phyloP scores from a whole-genome alignment of 164 flowering plant genomes.

The Platanus orientalis region DNA sequence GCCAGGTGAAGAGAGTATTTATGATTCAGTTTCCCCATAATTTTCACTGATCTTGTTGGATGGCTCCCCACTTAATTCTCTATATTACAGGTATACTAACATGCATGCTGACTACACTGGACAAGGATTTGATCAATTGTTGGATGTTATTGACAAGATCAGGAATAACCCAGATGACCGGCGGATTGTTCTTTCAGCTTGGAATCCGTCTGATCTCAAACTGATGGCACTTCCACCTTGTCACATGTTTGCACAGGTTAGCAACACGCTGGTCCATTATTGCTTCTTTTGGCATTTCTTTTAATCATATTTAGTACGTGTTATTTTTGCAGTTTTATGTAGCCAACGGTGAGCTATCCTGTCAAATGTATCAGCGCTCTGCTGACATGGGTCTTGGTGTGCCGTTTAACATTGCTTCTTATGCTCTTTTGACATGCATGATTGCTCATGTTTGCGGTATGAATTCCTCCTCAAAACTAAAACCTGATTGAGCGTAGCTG shows the following conservation, averaged over 20 bases:
- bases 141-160: slow-evolving; percentile 82
- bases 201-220: slow-evolving; percentile 95
- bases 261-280: background rate
- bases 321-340: slow-evolving; percentile 71
- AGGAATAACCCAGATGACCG: slow-evolving; percentile 77
- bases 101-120: slow-evolving; percentile 97
- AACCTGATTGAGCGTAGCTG: too few relatives aligned
- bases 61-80: slow-evolving; percentile 3
- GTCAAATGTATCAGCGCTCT: slow-evolving; percentile 97
- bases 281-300: too few relatives aligned
- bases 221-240: slow-evolving; percentile 97
- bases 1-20: slow-evolving; percentile 77
- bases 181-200: slow-evolving; percentile 87
- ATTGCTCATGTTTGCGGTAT: slow-evolving; percentile 97
- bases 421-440: slow-evolving; percentile 83
- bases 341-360: slow-evolving; percentile 81
- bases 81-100: slow-evolving; percentile 58
- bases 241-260: slow-evolving; percentile 95
- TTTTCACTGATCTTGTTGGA: too few relatives aligned
- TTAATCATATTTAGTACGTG: background rate
- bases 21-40: background rate
- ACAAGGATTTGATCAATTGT: slow-evolving; percentile 88
- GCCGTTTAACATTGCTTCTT: slow-evolving; percentile 95
- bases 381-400: slow-evolving; percentile 98
- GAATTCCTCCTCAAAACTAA: too few relatives aligned